phyloP scores from a whole-genome alignment of 495 filamentous ascomycete species.

The Filosporella fistucella region DNA sequence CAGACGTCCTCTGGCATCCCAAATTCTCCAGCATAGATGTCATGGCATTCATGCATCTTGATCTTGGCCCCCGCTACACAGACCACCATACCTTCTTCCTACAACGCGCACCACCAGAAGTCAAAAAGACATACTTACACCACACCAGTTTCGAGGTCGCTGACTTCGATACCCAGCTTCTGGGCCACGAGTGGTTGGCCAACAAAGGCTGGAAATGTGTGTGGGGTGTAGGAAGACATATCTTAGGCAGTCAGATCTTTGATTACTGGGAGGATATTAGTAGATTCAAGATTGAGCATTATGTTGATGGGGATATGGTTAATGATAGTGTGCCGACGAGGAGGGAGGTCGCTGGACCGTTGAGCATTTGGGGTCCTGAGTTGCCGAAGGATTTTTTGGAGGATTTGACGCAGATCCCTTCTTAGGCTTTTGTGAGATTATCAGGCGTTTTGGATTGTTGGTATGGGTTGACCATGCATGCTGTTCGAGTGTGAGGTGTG shows the following conservation, averaged over 20 bases:
- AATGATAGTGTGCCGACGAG: not conserved
- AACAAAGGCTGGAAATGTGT: conserved; percentile 57
- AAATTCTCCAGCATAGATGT: conserved; percentile 37
- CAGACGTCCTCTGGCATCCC: conserved; percentile 44
- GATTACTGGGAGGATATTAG: conserved; percentile 56
- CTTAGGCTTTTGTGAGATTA: no score
- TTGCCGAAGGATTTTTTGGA: not conserved
- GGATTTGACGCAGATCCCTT: not conserved
- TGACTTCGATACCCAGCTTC: conserved; percentile 67
- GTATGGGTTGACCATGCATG: no score
- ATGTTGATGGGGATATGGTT: not conserved
- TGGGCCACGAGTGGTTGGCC: conserved; percentile 68
- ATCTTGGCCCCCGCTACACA: conserved; percentile 50
- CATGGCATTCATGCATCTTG: conserved; percentile 58
- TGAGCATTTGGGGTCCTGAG: not conserved
- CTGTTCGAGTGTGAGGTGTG: not conserved
- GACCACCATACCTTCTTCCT: conserved; percentile 74
- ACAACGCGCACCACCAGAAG: conserved; percentile 28
- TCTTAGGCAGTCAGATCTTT: conserved; percentile 59
- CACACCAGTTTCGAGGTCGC: conserved; percentile 70
- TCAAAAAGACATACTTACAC: conserved; percentile 51
- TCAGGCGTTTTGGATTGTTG: no score
- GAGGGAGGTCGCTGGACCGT: not conserved
- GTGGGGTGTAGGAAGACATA: conserved; percentile 70
- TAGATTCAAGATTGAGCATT: not conserved